A percentile compares a stretch with the other conserved stretches of the same genome.
Conservation (phyloP, 768 basidiomycete species). For the Filobasidium wieringae region DNA sequence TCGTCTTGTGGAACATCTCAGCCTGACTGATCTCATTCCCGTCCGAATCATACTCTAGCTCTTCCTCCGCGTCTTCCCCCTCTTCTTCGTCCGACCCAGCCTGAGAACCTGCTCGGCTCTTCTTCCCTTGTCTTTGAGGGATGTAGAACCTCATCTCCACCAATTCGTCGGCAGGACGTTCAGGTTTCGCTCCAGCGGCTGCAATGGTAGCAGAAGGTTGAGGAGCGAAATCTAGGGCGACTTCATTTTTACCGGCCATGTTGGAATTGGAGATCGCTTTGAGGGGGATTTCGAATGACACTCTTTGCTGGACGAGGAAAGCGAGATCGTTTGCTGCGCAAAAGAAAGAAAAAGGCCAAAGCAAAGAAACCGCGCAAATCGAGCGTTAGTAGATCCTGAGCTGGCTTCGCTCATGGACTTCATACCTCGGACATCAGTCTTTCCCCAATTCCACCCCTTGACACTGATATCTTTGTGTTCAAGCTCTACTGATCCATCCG, state of each 20-base stretch:
- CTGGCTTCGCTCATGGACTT: background rate
- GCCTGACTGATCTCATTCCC: constrained; percentile 60
- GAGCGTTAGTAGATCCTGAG: background rate
- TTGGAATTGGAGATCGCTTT: constrained; percentile 86
- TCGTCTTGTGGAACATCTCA: constrained; percentile 87
- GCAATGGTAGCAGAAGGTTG: constrained; percentile 11
- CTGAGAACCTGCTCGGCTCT: constrained; percentile 24
- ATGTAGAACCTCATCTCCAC: constrained; percentile 94
- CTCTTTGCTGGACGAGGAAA: constrained; percentile 77
- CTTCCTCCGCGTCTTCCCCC: constrained; percentile 53
- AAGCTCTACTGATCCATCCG: constrained; percentile 70
- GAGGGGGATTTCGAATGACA: constrained; percentile 80
- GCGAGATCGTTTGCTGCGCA: constrained; percentile 71
- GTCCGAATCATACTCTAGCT: constrained; percentile 32
- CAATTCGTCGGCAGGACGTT: constrained; percentile 60
- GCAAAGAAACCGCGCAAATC: too few relatives aligned
- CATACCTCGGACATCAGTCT: constrained; percentile 82
- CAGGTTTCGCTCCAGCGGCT: background rate
- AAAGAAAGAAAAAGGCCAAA: background rate
- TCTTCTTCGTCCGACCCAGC: constrained; percentile 39
- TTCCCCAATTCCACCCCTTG: constrained; percentile 98
- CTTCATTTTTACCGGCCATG: constrained; percentile 91
- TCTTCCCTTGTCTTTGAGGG: constrained; percentile 56
- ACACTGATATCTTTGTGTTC: constrained; percentile 77
- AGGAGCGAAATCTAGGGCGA: constrained; percentile 80